These are phyloP conservation scores for Micromonas pusilla DNA, from an alignment of 139 green algal genomes.

Conservation along the genomic window DNA sequence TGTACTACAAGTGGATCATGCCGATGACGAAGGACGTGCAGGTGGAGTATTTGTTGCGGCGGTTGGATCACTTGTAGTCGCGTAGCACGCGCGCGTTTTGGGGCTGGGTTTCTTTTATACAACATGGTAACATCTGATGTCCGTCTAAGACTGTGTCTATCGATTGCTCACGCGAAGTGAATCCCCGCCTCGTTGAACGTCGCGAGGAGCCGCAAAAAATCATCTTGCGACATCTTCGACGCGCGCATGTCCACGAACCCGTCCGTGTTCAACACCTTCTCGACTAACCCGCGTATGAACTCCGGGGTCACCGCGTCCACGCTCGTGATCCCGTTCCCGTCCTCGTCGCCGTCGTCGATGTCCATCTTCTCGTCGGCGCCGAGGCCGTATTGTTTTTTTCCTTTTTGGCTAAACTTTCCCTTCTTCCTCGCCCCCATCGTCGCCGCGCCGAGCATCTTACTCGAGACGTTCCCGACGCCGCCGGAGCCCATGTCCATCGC, in stretches of 20 bases:
- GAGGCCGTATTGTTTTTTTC: not conserved
- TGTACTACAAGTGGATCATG: constrained; percentile 92
- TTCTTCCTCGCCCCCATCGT: constrained; percentile 3
- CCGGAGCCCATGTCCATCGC: not conserved
- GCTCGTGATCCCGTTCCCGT: not conserved
- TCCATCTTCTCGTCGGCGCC: constrained; percentile 37
- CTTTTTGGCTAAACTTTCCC: not conserved
- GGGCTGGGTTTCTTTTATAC: too few species aligned
- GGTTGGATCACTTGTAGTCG: constrained; percentile 55
- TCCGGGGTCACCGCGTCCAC: constrained; percentile 25
- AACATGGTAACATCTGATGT: too few species aligned
- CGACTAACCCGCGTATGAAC: constrained; percentile 34
- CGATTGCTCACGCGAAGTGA: constrained; percentile 85
- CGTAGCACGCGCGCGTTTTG: too few species aligned
- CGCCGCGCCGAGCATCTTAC: not conserved
- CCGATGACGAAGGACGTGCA: constrained; percentile 95
- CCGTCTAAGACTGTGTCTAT: not conserved
- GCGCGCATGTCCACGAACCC: constrained; percentile 67
- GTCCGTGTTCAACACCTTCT: constrained; percentile 54
- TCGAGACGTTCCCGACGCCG: not conserved
- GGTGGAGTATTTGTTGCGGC: constrained; percentile 73
- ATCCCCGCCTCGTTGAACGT: constrained; percentile 86
- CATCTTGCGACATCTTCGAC: constrained; percentile 89
- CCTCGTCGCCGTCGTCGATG: constrained; percentile 23
- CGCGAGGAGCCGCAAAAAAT: constrained; percentile 86